These are phyloP conservation scores for Chloranthus sessilifolius DNA, from an alignment of 164 flowering plant genomes.

Conservation along the genomic window DNA sequence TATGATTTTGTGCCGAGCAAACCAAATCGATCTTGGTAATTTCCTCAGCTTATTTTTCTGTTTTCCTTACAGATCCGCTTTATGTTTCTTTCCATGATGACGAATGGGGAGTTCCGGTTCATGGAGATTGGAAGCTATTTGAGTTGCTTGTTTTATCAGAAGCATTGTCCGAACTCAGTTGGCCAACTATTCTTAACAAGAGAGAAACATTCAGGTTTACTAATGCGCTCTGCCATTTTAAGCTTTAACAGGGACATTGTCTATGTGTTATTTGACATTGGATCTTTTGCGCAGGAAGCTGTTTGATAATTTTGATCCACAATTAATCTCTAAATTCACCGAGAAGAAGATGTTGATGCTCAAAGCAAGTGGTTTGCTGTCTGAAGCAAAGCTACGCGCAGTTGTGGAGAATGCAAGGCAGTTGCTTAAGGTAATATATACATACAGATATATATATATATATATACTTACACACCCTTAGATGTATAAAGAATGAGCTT, in stretches of 20 bases:
- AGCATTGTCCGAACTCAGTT: slow-evolving; percentile 74
- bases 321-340: slow-evolving; percentile 44
- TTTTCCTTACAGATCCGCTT: slow-evolving; percentile 45
- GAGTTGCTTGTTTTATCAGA: slow-evolving; percentile 71
- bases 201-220: slow-evolving; percentile 59
- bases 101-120: slow-evolving; percentile 90
- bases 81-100: slow-evolving; percentile 75
- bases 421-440: slow-evolving; percentile 69
- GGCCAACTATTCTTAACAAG: slow-evolving; percentile 65
- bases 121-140: slow-evolving; percentile 64
- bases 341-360: slow-evolving; percentile 49
- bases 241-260: background rate
- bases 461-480: no score
- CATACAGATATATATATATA: no score
- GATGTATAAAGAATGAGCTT: no score
- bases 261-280: no score
- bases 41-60: background rate
- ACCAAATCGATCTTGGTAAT: no score
- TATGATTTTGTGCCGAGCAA: no score
- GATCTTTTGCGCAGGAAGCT: slow-evolving; percentile 47
- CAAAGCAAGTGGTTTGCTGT: slow-evolving; percentile 46
- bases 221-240: no score
- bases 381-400: slow-evolving; percentile 81
- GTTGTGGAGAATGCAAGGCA: slow-evolving; percentile 75
- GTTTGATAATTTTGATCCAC: slow-evolving; percentile 59